These are phyloP conservation scores for Bruguiera parviflora DNA, from an alignment of 345 rosid genomes.

Conservation along the genomic window DNA sequence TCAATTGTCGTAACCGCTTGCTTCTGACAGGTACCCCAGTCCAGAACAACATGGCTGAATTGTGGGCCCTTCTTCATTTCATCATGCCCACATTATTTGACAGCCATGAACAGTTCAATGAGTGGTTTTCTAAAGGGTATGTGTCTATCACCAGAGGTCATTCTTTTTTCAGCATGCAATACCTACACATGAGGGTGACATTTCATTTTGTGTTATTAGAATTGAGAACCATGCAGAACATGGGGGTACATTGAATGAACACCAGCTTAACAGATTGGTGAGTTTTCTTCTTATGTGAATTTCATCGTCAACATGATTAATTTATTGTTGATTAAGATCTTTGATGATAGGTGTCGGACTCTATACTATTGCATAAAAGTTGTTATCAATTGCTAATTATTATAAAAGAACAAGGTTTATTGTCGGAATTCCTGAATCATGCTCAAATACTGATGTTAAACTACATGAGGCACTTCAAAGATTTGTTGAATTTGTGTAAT, in stretches of 20 bases:
- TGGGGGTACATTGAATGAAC: slow-evolving; percentile 98
- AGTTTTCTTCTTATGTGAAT: slow-evolving; percentile 23
- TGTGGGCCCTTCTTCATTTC: slow-evolving; percentile 99
- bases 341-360: not conserved
- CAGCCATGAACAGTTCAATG: slow-evolving; percentile 97
- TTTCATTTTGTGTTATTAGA: slow-evolving; percentile 41
- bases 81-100: slow-evolving; percentile 99
- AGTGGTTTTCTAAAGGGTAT: slow-evolving; percentile 99
- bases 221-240: slow-evolving; percentile 99
- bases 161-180: slow-evolving; percentile 2
- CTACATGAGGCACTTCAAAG: too few relatives aligned
- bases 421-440: too few relatives aligned
- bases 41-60: slow-evolving; percentile 99
- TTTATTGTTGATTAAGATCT: slow-evolving; percentile 5
- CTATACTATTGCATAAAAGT: too few relatives aligned
- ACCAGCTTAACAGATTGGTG: slow-evolving; percentile 99
- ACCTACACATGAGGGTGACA: slow-evolving; percentile 3
- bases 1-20: slow-evolving; percentile 96
- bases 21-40: slow-evolving; percentile 99
- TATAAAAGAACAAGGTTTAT: too few relatives aligned
- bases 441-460: too few relatives aligned
- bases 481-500: too few relatives aligned
- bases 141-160: slow-evolving; percentile 20
- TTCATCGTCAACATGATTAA: slow-evolving; percentile 2
- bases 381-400: too few relatives aligned